Percentiles rank a stretch among this genome's conserved stretches.
phyloP scores from a whole-genome alignment of 1,284 basidiomycete genomes.

The Meira miltonrushii region DNA sequence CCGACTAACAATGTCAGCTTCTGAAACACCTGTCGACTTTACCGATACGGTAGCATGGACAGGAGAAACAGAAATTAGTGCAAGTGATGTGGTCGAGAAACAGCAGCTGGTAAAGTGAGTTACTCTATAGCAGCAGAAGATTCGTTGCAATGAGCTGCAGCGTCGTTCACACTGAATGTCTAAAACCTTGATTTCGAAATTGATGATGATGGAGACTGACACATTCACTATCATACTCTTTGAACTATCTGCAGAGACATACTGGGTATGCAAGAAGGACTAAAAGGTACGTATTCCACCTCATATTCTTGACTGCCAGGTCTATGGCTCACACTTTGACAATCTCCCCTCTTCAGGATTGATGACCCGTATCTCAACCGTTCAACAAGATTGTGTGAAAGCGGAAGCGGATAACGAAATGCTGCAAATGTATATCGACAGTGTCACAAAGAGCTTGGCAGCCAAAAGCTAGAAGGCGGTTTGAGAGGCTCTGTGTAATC shows the following conservation, averaged over 20 bases:
- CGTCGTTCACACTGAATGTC: too few species aligned
- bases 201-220: too few species aligned
- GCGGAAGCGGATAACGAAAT: conserved; percentile 50
- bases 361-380: conserved; percentile 31
- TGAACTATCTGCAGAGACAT: conserved; percentile 34
- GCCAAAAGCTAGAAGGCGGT: conserved; percentile 21
- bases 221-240: too few species aligned
- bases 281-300: conserved; percentile 20
- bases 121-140: neutral
- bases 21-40: conserved; percentile 2
- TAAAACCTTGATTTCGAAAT: too few species aligned
- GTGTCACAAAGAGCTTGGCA: conserved; percentile 51
- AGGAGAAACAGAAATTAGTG: conserved; percentile 41
- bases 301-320: neutral
- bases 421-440: conserved; percentile 50
- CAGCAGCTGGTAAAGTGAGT: conserved; percentile 45
- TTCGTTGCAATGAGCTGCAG: too few species aligned
- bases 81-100: conserved; percentile 51
- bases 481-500: too few species aligned
- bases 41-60: conserved; percentile 13
- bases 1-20: neutral
- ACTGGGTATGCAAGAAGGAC: conserved; percentile 38
- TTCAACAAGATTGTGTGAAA: conserved; percentile 47
- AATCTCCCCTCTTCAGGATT: conserved; percentile 21
- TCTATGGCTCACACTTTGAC: neutral